Evolutionary conservation across 106 monocot genomes (phyloP), one percentile per base, ranked within the genome.

Genomic region (Dendrobium chrysotoxum): DNA sequence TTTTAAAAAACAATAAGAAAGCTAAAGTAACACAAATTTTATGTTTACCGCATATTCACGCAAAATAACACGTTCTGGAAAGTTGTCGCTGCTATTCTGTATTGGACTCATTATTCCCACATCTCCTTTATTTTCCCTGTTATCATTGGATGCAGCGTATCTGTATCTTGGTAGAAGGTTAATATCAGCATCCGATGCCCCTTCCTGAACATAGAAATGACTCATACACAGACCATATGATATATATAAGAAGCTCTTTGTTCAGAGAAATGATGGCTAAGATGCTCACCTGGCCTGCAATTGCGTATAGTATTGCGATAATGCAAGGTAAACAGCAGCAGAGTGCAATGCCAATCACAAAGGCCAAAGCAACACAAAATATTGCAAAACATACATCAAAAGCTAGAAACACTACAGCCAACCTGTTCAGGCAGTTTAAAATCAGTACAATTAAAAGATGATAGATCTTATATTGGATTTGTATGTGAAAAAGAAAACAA

Each of bases 271-370:
- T 40, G 20, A 44, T n/a, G 9, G 10, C 8, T 71, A 26, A 26
- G 21, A 35, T 53, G 26, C 26, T 84, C 80, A 90, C 96, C 89
- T 96, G 96, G 46, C 89, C 93, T 61, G 86, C 91, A 13, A 95
- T 47, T 39, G 93, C 93, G 86, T 96, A 96, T 70, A 96, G 88
- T 87, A 96, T 85, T 10, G 93, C 96, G 83, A 96, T 93, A 21
- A 96, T 90, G 79, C 93, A 95, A 76, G 95, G 95, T 80, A 95
- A 78, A 74, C 95, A 95, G 64, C 92, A 95, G 75, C 95, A 95
- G 41, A 96, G 86, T 75, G 91, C 96, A 77, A 96, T 80, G 10
- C 96, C 96, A 77, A 96, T 91, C 18, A 93, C 72, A 38, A 93
- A 96, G 67, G 96, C 96, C 82, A 96, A 77, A 53, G 85, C 91